Conservation (phyloP, 139 green algal species). For the Trebouxia sp. region DNA sequence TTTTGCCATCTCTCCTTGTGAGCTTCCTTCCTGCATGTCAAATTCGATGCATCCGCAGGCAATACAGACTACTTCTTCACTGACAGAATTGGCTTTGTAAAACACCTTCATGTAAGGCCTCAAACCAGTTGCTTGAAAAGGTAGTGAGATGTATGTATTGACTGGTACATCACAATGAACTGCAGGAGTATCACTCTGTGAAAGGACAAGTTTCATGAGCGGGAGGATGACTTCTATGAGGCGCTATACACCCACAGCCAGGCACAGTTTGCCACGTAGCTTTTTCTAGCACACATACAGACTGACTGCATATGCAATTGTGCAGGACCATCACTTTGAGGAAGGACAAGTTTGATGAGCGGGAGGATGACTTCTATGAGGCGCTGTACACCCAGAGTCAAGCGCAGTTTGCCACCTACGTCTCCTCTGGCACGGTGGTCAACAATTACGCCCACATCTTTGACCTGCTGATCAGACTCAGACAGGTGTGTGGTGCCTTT, state of each 20-base stretch:
- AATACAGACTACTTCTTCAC: too few species aligned
- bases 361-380: slow-evolving; percentile 93
- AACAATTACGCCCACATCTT: slow-evolving; percentile 92
- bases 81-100: too few species aligned
- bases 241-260: slow-evolving; percentile 86
- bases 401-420: slow-evolving; percentile 76
- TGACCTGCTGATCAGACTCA: slow-evolving; percentile 89
- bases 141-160: background rate
- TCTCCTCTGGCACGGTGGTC: slow-evolving; percentile 68
- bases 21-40: too few species aligned
- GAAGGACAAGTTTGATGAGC: slow-evolving; percentile 71
- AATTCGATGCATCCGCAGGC: too few species aligned
- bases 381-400: slow-evolving; percentile 86
- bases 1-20: too few species aligned
- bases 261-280: slow-evolving; percentile 76
- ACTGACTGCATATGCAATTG: background rate
- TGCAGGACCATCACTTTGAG: slow-evolving; percentile 68
- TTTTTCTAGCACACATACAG: too few species aligned
- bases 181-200: slow-evolving; percentile 68
- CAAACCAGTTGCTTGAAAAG: too few species aligned
- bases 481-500: too few species aligned
- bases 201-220: slow-evolving; percentile 71
- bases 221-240: slow-evolving; percentile 93
- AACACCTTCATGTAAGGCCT: too few species aligned
- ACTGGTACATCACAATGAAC: background rate